Evolutionary conservation across 129 eudicot species (phyloP), one percentile per base, ranked within the genome.

Genomic region (Silybum marianum): DNA sequence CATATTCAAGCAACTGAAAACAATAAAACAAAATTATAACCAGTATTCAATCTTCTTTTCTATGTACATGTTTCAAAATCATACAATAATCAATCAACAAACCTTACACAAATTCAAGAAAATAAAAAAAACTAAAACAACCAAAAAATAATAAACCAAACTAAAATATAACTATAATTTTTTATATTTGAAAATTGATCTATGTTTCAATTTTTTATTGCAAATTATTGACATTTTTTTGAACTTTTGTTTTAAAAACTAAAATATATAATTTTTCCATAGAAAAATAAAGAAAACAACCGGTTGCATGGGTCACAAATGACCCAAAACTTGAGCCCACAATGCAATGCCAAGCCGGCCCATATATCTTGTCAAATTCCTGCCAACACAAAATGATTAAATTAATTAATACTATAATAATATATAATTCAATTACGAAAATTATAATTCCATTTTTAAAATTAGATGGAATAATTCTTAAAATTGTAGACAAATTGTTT

Each of bases 311-410:
- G 28, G 98, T 93, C 21, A 93, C 98, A 79, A 86, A 93, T 51
- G 98, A 93, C 19, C 98, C 98, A 34, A 93, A 93, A 78, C 93
- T 93, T 78, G 98, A 91, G 78, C 98, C 98, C 88, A 89, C 98
- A 0, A 93, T 93, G 85, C 98, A 93, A 77, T 91, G 98, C 98
- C 98, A 93, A 14, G 98, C 89, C 75, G 98, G 97, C 73, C 98
- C 98, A 84, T 93, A 93, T 3, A 89, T 90, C 73, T 91, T 89
- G 73, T 93, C 98, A 76, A 93, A 93, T 44, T 93, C 98, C 98
- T 93, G 94, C 83, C 76, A 75, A 58, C 9, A 69, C 46, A 46
- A 46, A 67, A 75, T 14, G 6, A 30, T 28, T 13, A 21, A 67
- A 44, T 68, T 40, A 30, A 70, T 10, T 4, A 54, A 30, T 14